Percentiles rank a stretch among this genome's conserved stretches.
Evolutionary conservation across 805 yeast genomes (phyloP).

Genomic region (Metschnikowia peoriensis): DNA sequence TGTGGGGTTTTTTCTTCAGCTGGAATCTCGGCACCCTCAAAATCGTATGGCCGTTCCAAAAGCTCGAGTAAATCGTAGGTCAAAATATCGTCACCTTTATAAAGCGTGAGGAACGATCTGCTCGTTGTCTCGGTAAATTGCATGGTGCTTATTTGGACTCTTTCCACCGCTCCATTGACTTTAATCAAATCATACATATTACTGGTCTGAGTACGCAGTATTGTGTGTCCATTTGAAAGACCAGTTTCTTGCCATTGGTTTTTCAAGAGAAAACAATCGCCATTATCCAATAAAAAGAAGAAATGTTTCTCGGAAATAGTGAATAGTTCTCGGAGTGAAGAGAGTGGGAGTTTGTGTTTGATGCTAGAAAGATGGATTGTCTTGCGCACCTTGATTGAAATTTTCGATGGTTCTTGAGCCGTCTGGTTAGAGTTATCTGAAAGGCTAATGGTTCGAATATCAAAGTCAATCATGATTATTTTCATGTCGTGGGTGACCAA

Average conservation of each 20-base stretch:
- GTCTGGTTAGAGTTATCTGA: constrained; percentile 6
- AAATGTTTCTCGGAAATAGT: constrained; percentile 33
- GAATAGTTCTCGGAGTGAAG: constrained; percentile 22
- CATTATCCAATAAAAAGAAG: constrained; percentile 34
- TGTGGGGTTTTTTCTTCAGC: constrained; percentile 16
- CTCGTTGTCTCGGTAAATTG: constrained; percentile 12
- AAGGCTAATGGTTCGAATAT: constrained; percentile 3
- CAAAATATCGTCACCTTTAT: constrained; percentile 38
- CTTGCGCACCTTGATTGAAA: constrained; percentile 28
- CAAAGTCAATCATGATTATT: constrained; percentile 28
- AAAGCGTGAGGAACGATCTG: constrained; percentile 28
- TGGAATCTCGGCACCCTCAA: constrained; percentile 17
- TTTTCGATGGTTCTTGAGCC: constrained; percentile 17
- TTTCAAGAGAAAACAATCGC: constrained; percentile 38
- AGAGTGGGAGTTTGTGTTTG: constrained; percentile 24
- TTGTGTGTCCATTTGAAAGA: neutral
- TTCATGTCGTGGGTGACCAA: constrained; percentile 31
- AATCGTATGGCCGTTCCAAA: constrained; percentile 20
- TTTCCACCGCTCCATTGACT: constrained; percentile 31
- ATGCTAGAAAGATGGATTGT: constrained; percentile 38
- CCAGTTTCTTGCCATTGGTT: constrained; percentile 22
- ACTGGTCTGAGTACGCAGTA: constrained; percentile 13
- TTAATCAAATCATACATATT: constrained; percentile 37
- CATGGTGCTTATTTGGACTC: constrained; percentile 27
- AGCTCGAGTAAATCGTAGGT: constrained; percentile 28